Conservation (phyloP, 805 yeast species). For the Kuraishia hungarica region DNA sequence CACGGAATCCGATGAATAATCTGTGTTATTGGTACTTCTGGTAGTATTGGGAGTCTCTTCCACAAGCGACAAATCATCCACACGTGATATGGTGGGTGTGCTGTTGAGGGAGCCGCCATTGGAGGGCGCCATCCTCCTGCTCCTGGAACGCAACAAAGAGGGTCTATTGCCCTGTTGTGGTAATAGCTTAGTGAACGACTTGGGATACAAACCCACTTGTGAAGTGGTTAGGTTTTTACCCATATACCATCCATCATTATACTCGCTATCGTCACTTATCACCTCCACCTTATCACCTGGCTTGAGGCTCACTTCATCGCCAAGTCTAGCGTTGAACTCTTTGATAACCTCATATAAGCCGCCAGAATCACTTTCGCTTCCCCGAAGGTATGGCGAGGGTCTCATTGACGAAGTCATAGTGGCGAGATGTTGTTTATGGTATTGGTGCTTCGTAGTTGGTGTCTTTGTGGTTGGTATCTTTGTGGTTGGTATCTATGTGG, state of each 20-base stretch:
- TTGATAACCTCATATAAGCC: slow-evolving; percentile 54
- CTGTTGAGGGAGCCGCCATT: neutral
- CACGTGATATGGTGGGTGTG: slow-evolving; percentile 1
- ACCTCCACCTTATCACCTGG: slow-evolving; percentile 86
- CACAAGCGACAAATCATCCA: slow-evolving; percentile 2
- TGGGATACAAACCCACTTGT: slow-evolving; percentile 85
- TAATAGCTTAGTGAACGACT: slow-evolving; percentile 63
- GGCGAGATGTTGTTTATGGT: no score
- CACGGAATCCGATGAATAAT: neutral
- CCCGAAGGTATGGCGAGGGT: neutral
- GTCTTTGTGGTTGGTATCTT: no score
- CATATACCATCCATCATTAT: slow-evolving; percentile 96
- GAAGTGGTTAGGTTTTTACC: slow-evolving; percentile 70
- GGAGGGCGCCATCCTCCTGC: slow-evolving; percentile 35
- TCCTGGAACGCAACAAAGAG: slow-evolving; percentile 45
- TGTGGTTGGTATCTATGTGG: no score
- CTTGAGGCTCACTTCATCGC: slow-evolving; percentile 76
- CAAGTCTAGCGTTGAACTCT: slow-evolving; percentile 79
- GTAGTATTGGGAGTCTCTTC: slow-evolving; percentile 8
- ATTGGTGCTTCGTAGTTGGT: no score
- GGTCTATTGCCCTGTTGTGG: slow-evolving; percentile 17
- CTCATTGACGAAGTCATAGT: neutral
- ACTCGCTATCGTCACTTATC: slow-evolving; percentile 86
- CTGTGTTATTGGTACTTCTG: slow-evolving; percentile 4
- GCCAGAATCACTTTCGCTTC: slow-evolving; percentile 4